A percentile compares a stretch with the other conserved stretches of the same genome.
These are phyloP conservation scores for Adansonia digitata DNA, from an alignment of 345 rosid species.

Conservation along the genomic window DNA sequence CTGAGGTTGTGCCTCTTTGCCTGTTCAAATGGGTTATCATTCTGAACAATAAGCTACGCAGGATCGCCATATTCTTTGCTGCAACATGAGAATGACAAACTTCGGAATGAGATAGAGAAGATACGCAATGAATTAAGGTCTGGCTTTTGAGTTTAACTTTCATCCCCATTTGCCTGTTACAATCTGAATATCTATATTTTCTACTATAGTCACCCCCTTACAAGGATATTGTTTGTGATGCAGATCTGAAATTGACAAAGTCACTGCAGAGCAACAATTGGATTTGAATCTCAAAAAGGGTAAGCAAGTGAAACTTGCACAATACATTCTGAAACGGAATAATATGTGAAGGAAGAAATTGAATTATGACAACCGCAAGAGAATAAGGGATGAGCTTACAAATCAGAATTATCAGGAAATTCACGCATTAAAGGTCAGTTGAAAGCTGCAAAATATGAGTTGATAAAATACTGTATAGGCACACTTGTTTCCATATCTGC, in stretches of 20 bases:
- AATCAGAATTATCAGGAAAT: slow-evolving; percentile 78
- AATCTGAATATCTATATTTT: background rate
- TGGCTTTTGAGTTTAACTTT: background rate
- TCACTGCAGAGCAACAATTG: slow-evolving; percentile 78
- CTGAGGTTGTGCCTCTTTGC: background rate
- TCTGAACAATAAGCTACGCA: slow-evolving; percentile 25
- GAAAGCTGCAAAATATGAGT: slow-evolving; percentile 84
- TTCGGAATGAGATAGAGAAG: slow-evolving; percentile 67
- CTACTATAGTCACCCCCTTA: background rate
- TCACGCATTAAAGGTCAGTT: slow-evolving; percentile 69
- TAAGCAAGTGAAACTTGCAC: slow-evolving; percentile 22
- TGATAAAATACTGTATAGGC: slow-evolving; percentile 87
- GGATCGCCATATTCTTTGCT: slow-evolving; percentile 68
- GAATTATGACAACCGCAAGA: slow-evolving; percentile 33
- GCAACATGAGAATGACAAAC: slow-evolving; percentile 86
- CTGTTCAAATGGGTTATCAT: background rate
- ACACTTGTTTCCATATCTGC: slow-evolving; percentile 80
- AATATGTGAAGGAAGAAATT: too few species aligned
- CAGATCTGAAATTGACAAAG: slow-evolving; percentile 90
- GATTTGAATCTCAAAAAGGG: slow-evolving; percentile 95
- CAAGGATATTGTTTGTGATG: slow-evolving; percentile 7
- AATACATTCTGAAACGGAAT: background rate
- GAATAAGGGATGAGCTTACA: slow-evolving; percentile 74
- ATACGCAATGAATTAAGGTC: slow-evolving; percentile 76
- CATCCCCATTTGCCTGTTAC: background rate